Base-by-base conservation (phyloP, 306 rosid species). In the Aeschynomene evenia region DNA sequence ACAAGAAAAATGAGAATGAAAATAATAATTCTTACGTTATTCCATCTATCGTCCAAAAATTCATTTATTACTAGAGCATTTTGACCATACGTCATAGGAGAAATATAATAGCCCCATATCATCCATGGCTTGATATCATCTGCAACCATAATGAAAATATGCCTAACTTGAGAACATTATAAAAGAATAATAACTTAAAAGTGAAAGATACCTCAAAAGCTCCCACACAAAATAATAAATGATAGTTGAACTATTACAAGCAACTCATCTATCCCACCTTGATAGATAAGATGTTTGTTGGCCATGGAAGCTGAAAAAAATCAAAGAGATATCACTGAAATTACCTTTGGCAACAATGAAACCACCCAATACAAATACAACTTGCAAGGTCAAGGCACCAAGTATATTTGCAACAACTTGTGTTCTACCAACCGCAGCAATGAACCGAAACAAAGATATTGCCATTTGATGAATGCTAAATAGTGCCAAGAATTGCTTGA, bases 81-180 rank as follows among this genome's bases (percentile, higher is more conserved):
- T 31, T 88, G 97, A 79, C 92, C 97, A 56, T 88, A 91, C 90
- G 77, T 84, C 85, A 91, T 81, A 33, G 95, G 97, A 53, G 90
- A 84, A 4, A 70, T 2, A 36, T 84, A 90, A 67, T 77, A 88
- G 18, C 95, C 95, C 96, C 96, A 90, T 48, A 81, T 58, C 90
- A 87, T 74, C 95, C 95, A 90, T 16, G 88, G 77, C 40, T 69
- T 50, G 67, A 88, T 75, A 61, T 88, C 94, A 29, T 91, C 97
- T 91, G 62, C 56, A 51, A 34, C 36, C 7, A 77, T 20, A 31
- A 31, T 10, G 26, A 24, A 61, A 69, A 28, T n/a, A 20, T 13
- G 24, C 31, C 31, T 3, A 28, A 28, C 31, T 28, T 28, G 31
- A 28, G 31, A 28, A 28, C 31, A 28, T 28, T 28, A 28, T 2